These are phyloP conservation scores for Paramyrothecium sp. DNA, from an alignment of 2,329 filamentous ascomycete genomes.

Conservation along the genomic window DNA sequence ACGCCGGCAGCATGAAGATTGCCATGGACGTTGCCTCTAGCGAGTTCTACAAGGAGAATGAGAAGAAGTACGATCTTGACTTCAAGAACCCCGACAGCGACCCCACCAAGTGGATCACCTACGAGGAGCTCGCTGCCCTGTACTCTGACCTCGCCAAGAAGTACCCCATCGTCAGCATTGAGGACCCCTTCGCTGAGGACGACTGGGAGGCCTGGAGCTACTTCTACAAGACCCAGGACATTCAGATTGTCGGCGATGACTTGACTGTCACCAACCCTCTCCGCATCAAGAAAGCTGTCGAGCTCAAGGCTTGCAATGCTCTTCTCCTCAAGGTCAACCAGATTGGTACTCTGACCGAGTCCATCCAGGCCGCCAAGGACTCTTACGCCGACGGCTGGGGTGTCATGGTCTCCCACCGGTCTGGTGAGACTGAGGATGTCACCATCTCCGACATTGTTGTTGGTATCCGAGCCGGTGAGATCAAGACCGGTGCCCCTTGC, in stretches of 20 bases:
- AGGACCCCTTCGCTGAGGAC: constrained; percentile 99
- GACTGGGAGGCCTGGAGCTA: constrained; percentile 99
- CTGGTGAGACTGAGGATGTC: constrained; percentile 98
- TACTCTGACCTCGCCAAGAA: constrained; percentile 87
- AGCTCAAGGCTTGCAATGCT: constrained; percentile 97
- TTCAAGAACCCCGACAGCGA: constrained; percentile 99
- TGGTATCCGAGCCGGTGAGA: constrained; percentile 93
- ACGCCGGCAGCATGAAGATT: constrained; percentile 95
- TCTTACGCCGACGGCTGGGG: constrained; percentile 94
- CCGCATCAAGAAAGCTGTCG: constrained; percentile 99
- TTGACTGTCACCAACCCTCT: constrained; percentile 98
- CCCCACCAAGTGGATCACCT: constrained; percentile 95
- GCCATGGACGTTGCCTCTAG: constrained; percentile 99
- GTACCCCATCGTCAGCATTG: constrained; percentile 98
- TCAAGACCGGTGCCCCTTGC: constrained; percentile 97
- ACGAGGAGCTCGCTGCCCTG: constrained; percentile 91
- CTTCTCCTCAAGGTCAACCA: constrained; percentile 99
- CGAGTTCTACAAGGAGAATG: constrained; percentile 98
- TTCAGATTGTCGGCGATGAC: constrained; percentile 98
- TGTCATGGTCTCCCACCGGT: constrained; percentile 99
- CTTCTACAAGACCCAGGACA: constrained; percentile 99
- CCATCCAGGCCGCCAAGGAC: constrained; percentile 98
- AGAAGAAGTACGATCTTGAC: constrained; percentile 99
- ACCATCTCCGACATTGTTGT: constrained; percentile 98
- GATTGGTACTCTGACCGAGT: constrained; percentile 98